Conservation (phyloP, 1,139 yeast genomes). For the Barnettozyma hawaiiensis region DNA sequence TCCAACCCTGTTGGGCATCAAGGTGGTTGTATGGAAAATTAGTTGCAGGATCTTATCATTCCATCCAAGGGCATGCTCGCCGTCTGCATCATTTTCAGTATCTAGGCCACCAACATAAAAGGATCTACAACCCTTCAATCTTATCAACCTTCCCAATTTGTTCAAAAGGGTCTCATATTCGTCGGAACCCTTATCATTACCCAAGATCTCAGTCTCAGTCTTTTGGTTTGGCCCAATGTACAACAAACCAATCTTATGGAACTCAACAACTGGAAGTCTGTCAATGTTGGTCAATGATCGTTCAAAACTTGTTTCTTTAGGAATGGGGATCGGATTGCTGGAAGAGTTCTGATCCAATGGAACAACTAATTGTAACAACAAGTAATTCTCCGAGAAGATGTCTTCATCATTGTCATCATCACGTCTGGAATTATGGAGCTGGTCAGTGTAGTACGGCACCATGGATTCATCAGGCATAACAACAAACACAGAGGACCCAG, state of each 20-base stretch:
- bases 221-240: conserved; percentile 68
- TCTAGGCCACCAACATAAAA: conserved; percentile 80
- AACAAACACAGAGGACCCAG: conserved; percentile 51
- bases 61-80: conserved; percentile 73
- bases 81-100: conserved; percentile 62
- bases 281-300: conserved; percentile 67
- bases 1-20: conserved; percentile 51
- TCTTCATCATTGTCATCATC: conserved; percentile 12
- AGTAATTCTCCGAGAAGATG: conserved; percentile 37
- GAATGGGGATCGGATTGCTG: conserved; percentile 36
- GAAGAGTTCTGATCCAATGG: conserved; percentile 19
- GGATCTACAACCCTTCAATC: conserved; percentile 47
- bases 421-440: conserved; percentile 18
- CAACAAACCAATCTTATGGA: conserved; percentile 72
- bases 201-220: conserved; percentile 57
- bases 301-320: conserved; percentile 47
- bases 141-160: conserved; percentile 53
- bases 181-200: conserved; percentile 59
- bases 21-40: conserved; percentile 71
- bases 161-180: conserved; percentile 55
- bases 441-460: conserved; percentile 33
- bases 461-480: conserved; percentile 40
- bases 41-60: conserved; percentile 65
- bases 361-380: conserved; percentile 37
- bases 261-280: conserved; percentile 71